These are phyloP conservation scores for Trametes punicea DNA, from an alignment of 768 basidiomycete genomes.

Conservation along the genomic window DNA sequence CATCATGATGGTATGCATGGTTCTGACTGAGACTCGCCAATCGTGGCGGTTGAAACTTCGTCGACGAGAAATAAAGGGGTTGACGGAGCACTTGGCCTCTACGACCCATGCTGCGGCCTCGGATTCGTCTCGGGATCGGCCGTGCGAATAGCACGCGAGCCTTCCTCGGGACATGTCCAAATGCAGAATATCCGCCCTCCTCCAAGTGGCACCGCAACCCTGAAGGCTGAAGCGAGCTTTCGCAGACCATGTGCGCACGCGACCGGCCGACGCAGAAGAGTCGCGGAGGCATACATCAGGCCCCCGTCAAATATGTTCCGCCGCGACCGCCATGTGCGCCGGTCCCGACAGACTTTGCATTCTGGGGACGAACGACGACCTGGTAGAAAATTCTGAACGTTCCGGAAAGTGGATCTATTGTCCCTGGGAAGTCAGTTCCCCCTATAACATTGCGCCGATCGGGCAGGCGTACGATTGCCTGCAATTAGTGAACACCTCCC, in stretches of 20 bases:
- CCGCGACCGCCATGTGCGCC: slow-evolving; percentile 9
- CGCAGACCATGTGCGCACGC: not conserved
- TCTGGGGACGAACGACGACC: not conserved
- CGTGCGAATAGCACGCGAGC: too few relatives aligned
- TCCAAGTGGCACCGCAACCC: not conserved
- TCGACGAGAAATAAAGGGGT: too few relatives aligned
- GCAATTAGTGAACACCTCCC: slow-evolving; percentile 11
- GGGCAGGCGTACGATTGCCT: not conserved
- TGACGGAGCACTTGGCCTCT: too few relatives aligned
- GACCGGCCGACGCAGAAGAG: not conserved
- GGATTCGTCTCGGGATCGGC: too few relatives aligned
- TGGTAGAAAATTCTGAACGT: not conserved
- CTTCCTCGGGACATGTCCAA: not conserved
- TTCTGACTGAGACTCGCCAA: too few relatives aligned
- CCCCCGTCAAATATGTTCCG: not conserved
- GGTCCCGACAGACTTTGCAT: slow-evolving; percentile 1
- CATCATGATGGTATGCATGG: too few relatives aligned
- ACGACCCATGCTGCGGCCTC: too few relatives aligned
- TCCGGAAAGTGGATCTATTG: not conserved
- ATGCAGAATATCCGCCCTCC: slow-evolving; percentile 7
- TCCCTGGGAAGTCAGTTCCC: not conserved
- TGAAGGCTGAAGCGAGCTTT: too few relatives aligned
- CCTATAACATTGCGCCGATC: slow-evolving; percentile 3
- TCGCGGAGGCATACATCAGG: slow-evolving; percentile 8
- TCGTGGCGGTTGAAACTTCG: too few relatives aligned